phyloP scores from a whole-genome alignment of 768 basidiomycete genomes.

The Tremella mesenterica region DNA sequence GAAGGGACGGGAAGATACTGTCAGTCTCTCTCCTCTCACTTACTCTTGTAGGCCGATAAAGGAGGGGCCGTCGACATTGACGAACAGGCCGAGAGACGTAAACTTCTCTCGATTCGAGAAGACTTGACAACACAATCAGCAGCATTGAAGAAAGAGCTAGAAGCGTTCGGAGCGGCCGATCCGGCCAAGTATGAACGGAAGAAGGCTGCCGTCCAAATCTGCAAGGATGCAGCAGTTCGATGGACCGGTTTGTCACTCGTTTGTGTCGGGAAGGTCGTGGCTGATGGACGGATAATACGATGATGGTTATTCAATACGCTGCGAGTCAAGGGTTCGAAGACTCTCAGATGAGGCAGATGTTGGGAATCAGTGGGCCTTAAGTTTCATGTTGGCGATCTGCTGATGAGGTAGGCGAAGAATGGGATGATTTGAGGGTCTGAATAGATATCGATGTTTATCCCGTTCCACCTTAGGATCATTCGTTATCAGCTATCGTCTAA shows the following conservation, averaged over 20 bases:
- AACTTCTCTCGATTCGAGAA: slow-evolving; percentile 48
- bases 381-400: background rate
- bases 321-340: slow-evolving; percentile 9
- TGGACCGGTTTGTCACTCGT: slow-evolving; percentile 69
- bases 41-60: background rate
- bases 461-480: too few species aligned
- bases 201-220: slow-evolving; percentile 60
- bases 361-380: slow-evolving; percentile 24
- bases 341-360: slow-evolving; percentile 7
- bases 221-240: slow-evolving; percentile 70
- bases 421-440: slow-evolving; percentile 8
- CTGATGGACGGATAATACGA: slow-evolving; percentile 21
- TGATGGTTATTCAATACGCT: slow-evolving; percentile 19
- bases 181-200: slow-evolving; percentile 71
- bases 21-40: slow-evolving; percentile 43
- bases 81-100: slow-evolving; percentile 54
- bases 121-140: background rate
- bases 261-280: background rate
- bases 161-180: slow-evolving; percentile 73
- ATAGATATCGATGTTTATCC: too few species aligned
- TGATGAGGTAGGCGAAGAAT: slow-evolving; percentile 4
- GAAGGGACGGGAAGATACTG: slow-evolving; percentile 48
- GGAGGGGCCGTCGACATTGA: background rate
- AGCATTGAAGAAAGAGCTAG: slow-evolving; percentile 59
- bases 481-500: too few species aligned